Evolutionary conservation across 78 protist species (phyloP).

Genomic region (Tieghemostelium lacteum): DNA sequence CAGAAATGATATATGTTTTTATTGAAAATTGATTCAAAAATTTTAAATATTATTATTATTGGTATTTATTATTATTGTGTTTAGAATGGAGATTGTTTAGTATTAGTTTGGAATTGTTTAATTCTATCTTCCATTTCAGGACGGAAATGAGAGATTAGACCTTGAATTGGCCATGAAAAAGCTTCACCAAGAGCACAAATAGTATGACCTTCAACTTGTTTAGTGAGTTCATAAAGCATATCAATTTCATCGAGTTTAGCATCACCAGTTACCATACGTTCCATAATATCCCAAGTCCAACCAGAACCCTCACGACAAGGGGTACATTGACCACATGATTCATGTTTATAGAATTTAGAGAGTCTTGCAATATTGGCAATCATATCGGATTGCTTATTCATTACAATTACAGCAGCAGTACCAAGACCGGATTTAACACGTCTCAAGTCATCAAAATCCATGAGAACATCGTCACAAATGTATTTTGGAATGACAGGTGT

Average conservation of each 20-base stretch:
- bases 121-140: constrained; percentile 95
- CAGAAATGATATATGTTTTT: no score
- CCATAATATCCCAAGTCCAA: constrained; percentile 87
- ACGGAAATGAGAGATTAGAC: constrained; percentile 96
- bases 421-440: constrained; percentile 95
- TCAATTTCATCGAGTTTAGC: constrained; percentile 95
- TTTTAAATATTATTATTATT: no score
- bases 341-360: constrained; percentile 96
- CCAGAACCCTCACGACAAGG: constrained; percentile 98
- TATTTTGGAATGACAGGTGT: constrained; percentile 95
- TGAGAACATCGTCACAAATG: constrained; percentile 94
- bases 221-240: constrained; percentile 91
- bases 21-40: no score
- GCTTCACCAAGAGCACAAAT: constrained; percentile 99
- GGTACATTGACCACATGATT: constrained; percentile 99
- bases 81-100: constrained; percentile 72
- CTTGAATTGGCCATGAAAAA: constrained; percentile 97
- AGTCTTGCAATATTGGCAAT: constrained; percentile 93
- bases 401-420: constrained; percentile 98
- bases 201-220: constrained; percentile 98
- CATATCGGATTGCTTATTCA: constrained; percentile 95
- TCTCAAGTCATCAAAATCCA: constrained; percentile 97
- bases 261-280: constrained; percentile 93
- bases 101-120: constrained; percentile 25
- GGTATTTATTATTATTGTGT: neutral